phyloP scores from a whole-genome alignment of 2,329 filamentous ascomycete species.

The Aspergillus tanneri region DNA sequence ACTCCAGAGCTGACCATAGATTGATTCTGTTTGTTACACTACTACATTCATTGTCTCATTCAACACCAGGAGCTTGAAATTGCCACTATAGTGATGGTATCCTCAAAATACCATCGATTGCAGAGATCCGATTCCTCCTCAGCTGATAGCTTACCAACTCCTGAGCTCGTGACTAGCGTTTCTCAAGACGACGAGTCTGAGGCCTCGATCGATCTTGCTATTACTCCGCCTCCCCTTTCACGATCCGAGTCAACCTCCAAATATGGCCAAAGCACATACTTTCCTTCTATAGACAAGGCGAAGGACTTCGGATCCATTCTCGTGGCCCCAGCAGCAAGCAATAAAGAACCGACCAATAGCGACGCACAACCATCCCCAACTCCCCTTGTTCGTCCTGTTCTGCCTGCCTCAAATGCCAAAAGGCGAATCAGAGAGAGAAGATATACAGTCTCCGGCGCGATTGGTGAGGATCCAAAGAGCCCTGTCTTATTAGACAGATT shows the following conservation, averaged over 20 bases:
- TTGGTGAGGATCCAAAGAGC: constrained; percentile 16
- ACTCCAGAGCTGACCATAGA: constrained; percentile 4
- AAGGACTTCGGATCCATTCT: not conserved
- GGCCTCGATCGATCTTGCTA: constrained; percentile 2
- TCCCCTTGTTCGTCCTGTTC: not conserved
- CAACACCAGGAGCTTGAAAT: not conserved
- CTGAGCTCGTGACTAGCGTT: constrained; percentile 10
- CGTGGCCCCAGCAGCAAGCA: not conserved
- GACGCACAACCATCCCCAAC: not conserved
- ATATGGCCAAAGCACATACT: constrained; percentile 3
- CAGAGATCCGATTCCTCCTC: constrained; percentile 16
- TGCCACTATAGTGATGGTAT: constrained; percentile 6
- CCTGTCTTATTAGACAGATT: constrained; percentile 57
- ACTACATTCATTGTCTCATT: not conserved
- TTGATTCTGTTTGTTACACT: constrained; percentile 4
- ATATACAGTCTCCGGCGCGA: constrained; percentile 10
- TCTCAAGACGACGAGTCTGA: constrained; percentile 10
- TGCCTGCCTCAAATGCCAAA: constrained; percentile 9
- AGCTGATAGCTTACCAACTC: constrained; percentile 5
- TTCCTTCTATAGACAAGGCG: not conserved
- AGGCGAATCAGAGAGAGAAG: constrained; percentile 19
- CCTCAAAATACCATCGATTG: constrained; percentile 22
- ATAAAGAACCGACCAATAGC: not conserved
- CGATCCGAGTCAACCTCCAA: constrained; percentile 9
- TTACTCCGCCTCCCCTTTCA: constrained; percentile 7